Percentiles rank a stretch among this genome's conserved stretches.
These are phyloP conservation scores for Botrytis squamosa DNA, from an alignment of 2,329 filamentous ascomycete genomes.

Conservation along the genomic window DNA sequence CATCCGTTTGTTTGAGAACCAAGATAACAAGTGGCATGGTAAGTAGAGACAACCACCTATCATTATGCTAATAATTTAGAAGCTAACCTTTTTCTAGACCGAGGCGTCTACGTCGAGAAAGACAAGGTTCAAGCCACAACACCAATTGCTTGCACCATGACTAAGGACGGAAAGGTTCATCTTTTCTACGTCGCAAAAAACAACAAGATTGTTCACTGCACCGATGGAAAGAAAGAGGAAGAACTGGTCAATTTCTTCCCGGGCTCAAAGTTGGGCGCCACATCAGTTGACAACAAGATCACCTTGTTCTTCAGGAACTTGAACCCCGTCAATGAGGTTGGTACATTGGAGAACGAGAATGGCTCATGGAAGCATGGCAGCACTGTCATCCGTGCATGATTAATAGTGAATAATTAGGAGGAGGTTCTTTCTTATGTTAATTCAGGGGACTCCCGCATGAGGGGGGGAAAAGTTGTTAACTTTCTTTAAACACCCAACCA, in stretches of 20 bases:
- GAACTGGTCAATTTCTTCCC: conserved; percentile 10
- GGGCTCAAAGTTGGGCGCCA: conserved; percentile 17
- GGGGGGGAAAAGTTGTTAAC: background rate
- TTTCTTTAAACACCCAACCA: background rate
- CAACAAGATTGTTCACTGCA: conserved; percentile 2
- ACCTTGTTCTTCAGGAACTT: conserved; percentile 19
- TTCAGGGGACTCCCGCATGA: conserved; percentile 2
- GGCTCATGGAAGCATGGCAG: conserved; percentile 7
- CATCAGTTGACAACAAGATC: conserved; percentile 13
- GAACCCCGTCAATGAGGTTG: conserved; percentile 14
- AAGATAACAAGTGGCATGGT: background rate
- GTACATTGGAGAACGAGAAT: background rate
- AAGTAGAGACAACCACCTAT: background rate
- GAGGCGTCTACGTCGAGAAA: background rate
- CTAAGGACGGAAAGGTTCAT: background rate
- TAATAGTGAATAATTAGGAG: background rate
- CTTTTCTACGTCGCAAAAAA: conserved; percentile 1
- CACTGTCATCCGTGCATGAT: conserved; percentile 8
- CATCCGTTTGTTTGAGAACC: background rate
- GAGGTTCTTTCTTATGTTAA: background rate
- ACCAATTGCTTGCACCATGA: conserved; percentile 7
- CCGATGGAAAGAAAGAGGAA: background rate
- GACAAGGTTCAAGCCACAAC: conserved; percentile 14
- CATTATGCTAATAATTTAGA: background rate
- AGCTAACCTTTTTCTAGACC: background rate